Conservation (phyloP, 495 filamentous ascomycete genomes). For the Talaromyces thailandensis region DNA sequence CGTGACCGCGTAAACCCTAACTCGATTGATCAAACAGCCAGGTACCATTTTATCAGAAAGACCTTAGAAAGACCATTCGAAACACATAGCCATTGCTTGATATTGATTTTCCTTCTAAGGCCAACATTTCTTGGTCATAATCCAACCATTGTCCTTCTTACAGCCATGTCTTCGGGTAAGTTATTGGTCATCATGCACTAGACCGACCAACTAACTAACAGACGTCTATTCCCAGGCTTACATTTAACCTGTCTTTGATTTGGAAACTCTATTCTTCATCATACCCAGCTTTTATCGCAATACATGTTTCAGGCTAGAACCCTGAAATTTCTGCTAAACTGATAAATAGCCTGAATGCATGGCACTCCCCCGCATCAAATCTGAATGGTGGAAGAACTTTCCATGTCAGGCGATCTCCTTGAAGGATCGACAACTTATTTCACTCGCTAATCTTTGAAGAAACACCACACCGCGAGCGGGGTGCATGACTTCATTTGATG, state of each 20-base stretch:
- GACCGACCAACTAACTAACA: too few relatives aligned
- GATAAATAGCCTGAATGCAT: not conserved
- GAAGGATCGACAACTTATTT: not conserved
- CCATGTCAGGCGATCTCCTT: not conserved
- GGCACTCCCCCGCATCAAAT: not conserved
- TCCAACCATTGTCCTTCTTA: not conserved
- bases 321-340: not conserved
- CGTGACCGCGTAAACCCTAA: not conserved
- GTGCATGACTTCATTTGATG: not conserved
- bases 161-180: not conserved
- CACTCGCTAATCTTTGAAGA: not conserved
- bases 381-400: not conserved
- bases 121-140: not conserved
- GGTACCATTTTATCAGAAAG: not conserved
- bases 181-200: too few relatives aligned
- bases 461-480: not conserved
- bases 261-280: not conserved
- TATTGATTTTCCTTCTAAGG: not conserved
- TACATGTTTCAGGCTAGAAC: not conserved
- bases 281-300: not conserved
- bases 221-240: too few relatives aligned
- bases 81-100: not conserved
- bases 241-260: too few relatives aligned
- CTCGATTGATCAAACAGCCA: not conserved
- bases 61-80: not conserved